phyloP scores from a whole-genome alignment of 2,329 filamentous ascomycete genomes.

The Zelopaecilomyces penicillatus region DNA sequence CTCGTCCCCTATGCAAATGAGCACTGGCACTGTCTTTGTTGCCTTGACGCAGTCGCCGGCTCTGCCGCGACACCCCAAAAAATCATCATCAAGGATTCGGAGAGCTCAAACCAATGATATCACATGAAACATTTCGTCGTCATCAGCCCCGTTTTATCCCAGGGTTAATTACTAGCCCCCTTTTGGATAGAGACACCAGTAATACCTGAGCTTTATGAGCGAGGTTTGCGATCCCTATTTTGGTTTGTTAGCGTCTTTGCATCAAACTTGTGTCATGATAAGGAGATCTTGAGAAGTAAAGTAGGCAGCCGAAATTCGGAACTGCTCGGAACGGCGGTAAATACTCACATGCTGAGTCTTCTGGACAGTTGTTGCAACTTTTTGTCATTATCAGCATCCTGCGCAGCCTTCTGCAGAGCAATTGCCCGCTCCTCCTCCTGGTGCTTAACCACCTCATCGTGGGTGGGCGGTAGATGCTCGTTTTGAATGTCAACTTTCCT shows the following conservation, averaged over 20 bases:
- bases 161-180: too few relatives aligned
- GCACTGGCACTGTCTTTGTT: too few relatives aligned
- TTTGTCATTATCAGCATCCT: slow-evolving; percentile 87
- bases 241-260: slow-evolving; percentile 1
- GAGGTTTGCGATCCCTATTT: slow-evolving; percentile 20
- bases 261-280: background rate
- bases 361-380: slow-evolving; percentile 79
- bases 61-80: too few relatives aligned
- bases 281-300: background rate
- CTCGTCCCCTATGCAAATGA: too few relatives aligned
- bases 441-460: slow-evolving; percentile 81
- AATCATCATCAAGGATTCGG: too few relatives aligned
- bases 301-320: background rate
- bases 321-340: background rate
- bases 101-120: too few relatives aligned
- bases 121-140: too few relatives aligned
- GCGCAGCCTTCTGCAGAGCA: slow-evolving; percentile 76
- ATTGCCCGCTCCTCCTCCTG: slow-evolving; percentile 72
- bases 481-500: slow-evolving; percentile 96
- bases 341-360: slow-evolving; percentile 81
- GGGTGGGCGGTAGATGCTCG: slow-evolving; percentile 82
- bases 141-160: too few relatives aligned
- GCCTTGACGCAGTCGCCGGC: too few relatives aligned
- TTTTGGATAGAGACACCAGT: too few relatives aligned
- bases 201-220: slow-evolving; percentile 3